phyloP scores from a whole-genome alignment of 2,329 filamentous ascomycete genomes.

The Fragosphaeria purpurea region DNA sequence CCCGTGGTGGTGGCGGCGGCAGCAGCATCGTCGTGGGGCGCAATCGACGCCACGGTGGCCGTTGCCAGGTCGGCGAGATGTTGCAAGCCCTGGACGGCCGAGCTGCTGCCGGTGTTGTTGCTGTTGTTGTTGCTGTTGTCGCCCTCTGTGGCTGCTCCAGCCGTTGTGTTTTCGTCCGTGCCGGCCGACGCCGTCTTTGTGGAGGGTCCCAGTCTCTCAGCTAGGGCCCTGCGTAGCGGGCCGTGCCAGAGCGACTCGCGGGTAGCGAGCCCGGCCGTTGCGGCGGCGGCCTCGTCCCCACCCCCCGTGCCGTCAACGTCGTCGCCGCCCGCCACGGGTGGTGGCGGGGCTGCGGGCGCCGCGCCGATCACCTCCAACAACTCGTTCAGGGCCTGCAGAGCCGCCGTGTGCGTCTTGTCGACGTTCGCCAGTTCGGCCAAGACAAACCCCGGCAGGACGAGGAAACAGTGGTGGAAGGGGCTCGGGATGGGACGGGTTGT shows the following conservation, averaged over 20 bases:
- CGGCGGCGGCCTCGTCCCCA: slow-evolving; percentile 21
- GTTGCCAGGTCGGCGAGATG: slow-evolving; percentile 33
- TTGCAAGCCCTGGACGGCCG: slow-evolving; percentile 46
- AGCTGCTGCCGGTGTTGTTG: slow-evolving; percentile 20
- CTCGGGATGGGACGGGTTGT: slow-evolving; percentile 44
- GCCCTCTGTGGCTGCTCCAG: slow-evolving; percentile 9
- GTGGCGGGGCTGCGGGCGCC: slow-evolving; percentile 14
- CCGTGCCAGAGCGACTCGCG: slow-evolving; percentile 38
- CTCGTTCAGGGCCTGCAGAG: slow-evolving; percentile 42
- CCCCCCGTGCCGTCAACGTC: neutral
- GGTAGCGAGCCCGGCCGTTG: slow-evolving; percentile 9
- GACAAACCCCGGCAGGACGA: slow-evolving; percentile 30
- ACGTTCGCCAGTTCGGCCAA: slow-evolving; percentile 49
- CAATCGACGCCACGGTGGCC: slow-evolving; percentile 20
- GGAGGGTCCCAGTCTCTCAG: slow-evolving; percentile 28
- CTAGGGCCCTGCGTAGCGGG: slow-evolving; percentile 42
- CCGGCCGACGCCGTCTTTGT: slow-evolving; percentile 11
- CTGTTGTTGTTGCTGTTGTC: slow-evolving; percentile 20
- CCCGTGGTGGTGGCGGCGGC: slow-evolving; percentile 10
- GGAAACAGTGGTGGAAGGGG: slow-evolving; percentile 59
- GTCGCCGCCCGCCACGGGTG: neutral
- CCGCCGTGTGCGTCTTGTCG: slow-evolving; percentile 43
- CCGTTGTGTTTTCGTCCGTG: neutral
- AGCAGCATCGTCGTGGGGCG: slow-evolving; percentile 14
- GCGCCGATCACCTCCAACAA: slow-evolving; percentile 43